A percentile compares a stretch with the other conserved stretches of the same genome.
phyloP scores from a whole-genome alignment of 73 alveolate species.

The Breviolum minutum region DNA sequence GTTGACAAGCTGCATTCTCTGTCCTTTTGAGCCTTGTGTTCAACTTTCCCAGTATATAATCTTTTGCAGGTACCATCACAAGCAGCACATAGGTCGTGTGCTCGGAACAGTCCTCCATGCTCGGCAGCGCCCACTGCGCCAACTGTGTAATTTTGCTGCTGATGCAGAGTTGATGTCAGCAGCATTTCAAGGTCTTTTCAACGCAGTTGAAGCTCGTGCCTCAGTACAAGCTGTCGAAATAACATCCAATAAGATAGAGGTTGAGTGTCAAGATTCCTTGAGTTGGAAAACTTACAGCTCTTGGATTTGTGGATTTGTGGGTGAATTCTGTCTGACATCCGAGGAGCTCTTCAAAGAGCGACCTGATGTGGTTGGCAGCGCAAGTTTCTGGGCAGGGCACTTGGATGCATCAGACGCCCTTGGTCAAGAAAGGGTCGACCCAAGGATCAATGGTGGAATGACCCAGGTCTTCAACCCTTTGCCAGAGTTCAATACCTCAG shows the following conservation, averaged over 20 bases:
- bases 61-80: background rate
- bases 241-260: too few species aligned
- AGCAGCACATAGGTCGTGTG: background rate
- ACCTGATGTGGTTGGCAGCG: constrained; percentile 25
- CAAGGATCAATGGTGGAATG: background rate
- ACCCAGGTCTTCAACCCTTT: constrained; percentile 60
- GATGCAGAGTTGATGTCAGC: background rate
- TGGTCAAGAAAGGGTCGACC: background rate
- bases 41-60: too few species aligned
- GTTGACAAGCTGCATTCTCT: too few species aligned
- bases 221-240: background rate
- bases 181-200: background rate
- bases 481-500: constrained; percentile 38
- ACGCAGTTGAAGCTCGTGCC: background rate
- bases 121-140: too few species aligned
- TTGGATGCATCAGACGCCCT: background rate
- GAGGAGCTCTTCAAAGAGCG: background rate
- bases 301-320: background rate
- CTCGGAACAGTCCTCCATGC: too few species aligned
- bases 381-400: constrained; percentile 7
- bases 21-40: too few species aligned
- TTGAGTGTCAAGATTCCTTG: too few species aligned
- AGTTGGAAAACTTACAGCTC: too few species aligned
- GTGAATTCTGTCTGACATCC: background rate
- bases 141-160: background rate